A percentile compares a stretch with the other conserved stretches of the same genome.
Evolutionary conservation across 768 basidiomycete genomes (phyloP).

Genomic region (Suillus luteus): DNA sequence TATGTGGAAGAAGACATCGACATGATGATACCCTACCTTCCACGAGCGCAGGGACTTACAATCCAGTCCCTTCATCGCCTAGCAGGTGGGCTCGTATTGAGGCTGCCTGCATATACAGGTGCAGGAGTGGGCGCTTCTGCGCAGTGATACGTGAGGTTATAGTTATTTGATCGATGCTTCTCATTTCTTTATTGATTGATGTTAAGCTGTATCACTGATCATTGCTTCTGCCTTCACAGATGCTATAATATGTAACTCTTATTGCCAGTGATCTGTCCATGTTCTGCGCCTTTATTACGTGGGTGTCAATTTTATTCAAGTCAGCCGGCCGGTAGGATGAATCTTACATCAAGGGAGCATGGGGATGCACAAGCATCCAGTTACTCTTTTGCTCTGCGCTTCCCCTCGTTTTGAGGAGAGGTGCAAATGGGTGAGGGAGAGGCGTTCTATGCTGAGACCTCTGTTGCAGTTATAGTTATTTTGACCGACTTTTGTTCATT

Average conservation of each 20-base stretch:
- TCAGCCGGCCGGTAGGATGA: conserved; percentile 33
- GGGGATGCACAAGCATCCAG: conserved; percentile 29
- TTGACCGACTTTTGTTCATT: conserved; percentile 21
- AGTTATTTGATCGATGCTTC: conserved; percentile 34
- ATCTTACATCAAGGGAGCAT: conserved; percentile 22
- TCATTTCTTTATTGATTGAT: neutral
- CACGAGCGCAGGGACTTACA: conserved; percentile 33
- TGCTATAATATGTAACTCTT: neutral
- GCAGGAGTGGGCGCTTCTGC: conserved; percentile 37
- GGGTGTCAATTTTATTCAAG: neutral
- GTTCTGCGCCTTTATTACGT: conserved; percentile 7
- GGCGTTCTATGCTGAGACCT: conserved; percentile 23
- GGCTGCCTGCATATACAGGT: conserved; percentile 36
- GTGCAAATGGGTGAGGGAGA: conserved; percentile 24
- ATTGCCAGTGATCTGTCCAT: neutral
- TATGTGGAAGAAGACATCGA: neutral
- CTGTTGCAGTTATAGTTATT: conserved; percentile 36
- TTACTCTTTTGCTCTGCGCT: conserved; percentile 24
- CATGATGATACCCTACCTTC: conserved; percentile 35
- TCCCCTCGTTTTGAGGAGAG: conserved; percentile 29
- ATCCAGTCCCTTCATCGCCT: conserved; percentile 38
- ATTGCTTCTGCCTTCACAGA: conserved; percentile 14
- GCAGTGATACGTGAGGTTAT: conserved; percentile 37
- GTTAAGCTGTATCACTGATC: neutral
- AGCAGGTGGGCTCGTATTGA: conserved; percentile 38